phyloP scores from a whole-genome alignment of 2,329 filamentous ascomycete species.

The Pseudonectria foliicola region DNA sequence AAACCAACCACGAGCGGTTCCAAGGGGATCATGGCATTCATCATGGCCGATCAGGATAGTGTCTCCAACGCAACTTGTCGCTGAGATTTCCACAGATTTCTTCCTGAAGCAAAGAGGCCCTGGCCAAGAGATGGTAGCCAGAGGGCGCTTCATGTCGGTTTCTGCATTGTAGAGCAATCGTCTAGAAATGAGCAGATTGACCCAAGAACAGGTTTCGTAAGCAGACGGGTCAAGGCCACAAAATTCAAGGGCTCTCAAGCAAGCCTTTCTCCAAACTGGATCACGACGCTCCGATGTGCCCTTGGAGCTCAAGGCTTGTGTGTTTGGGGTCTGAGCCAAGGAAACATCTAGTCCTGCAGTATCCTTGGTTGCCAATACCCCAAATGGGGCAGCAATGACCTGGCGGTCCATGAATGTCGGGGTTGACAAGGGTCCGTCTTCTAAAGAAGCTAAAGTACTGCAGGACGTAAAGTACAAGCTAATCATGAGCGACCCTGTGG shows the following conservation, averaged over 20 bases:
- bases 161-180: constrained; percentile 36
- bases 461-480: constrained; percentile 41
- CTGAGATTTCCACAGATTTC: constrained; percentile 33
- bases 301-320: constrained; percentile 39
- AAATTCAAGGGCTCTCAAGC: constrained; percentile 43
- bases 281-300: constrained; percentile 34
- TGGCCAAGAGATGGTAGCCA: constrained; percentile 46
- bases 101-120: constrained; percentile 47
- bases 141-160: constrained; percentile 34
- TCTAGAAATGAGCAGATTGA: constrained; percentile 42
- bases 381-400: constrained; percentile 49
- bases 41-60: constrained; percentile 30
- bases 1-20: constrained; percentile 43
- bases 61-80: constrained; percentile 33
- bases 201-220: constrained; percentile 41
- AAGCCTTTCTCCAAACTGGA: constrained; percentile 42
- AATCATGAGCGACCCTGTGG: constrained; percentile 46
- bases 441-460: constrained; percentile 39
- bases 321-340: constrained; percentile 45
- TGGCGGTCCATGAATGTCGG: constrained; percentile 35
- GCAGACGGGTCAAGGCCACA: constrained; percentile 39
- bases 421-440: constrained; percentile 35
- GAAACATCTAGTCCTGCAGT: constrained; percentile 24
- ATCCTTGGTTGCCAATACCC: constrained; percentile 28
- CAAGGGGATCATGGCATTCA: constrained; percentile 42